These are phyloP conservation scores for Colletotrichum australisinense DNA, from an alignment of 2,329 filamentous ascomycete genomes.

Conservation along the genomic window DNA sequence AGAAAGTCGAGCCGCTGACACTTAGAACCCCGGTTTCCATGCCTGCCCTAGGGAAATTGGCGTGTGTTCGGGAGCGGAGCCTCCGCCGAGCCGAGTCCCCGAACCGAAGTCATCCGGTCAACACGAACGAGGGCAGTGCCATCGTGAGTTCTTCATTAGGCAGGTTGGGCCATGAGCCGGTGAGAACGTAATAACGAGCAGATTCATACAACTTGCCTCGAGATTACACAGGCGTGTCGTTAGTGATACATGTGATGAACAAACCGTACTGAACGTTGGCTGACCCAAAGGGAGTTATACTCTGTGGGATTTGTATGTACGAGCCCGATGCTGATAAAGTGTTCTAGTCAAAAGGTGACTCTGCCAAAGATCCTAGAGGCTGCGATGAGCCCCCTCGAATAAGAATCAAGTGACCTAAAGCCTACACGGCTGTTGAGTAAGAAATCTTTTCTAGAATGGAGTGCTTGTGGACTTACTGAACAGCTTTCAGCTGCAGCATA, in stretches of 20 bases:
- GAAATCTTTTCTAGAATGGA: not conserved
- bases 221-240: not conserved
- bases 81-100: not conserved
- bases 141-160: not conserved
- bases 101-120: not conserved
- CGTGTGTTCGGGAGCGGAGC: not conserved
- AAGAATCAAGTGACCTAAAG: not conserved
- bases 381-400: not conserved
- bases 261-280: not conserved
- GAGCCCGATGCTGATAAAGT: not conserved
- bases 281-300: not conserved
- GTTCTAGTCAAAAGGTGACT: not conserved
- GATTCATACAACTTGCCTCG: not conserved
- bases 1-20: conserved; percentile 5
- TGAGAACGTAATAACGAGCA: not conserved
- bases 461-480: not conserved
- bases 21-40: not conserved
- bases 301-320: not conserved
- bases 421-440: not conserved
- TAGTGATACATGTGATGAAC: not conserved
- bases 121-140: not conserved
- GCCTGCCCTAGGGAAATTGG: not conserved
- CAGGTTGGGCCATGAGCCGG: not conserved
- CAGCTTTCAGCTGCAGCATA: not conserved
- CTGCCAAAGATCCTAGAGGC: not conserved